These are phyloP conservation scores for Wickerhamomyces sp. DNA, from an alignment of 1,139 yeast genomes.

Conservation along the genomic window DNA sequence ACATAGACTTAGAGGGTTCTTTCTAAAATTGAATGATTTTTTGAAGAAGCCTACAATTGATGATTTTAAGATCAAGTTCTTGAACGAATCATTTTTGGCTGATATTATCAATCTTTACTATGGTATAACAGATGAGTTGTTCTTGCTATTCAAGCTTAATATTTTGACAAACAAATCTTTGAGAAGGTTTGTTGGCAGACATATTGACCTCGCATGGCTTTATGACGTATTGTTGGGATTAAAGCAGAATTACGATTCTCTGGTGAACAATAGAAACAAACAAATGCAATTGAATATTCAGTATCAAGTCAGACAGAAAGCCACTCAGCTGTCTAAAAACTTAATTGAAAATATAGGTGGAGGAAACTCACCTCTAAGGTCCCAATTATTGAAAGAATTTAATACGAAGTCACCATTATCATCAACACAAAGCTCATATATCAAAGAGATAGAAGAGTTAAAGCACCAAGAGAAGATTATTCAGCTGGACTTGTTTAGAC, in stretches of 20 bases:
- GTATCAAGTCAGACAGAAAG: conserved; percentile 28
- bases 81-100: conserved; percentile 40
- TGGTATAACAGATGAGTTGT: conserved; percentile 57
- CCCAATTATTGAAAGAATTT: conserved; percentile 28
- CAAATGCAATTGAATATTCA: conserved; percentile 36
- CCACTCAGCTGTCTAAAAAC: conserved; percentile 24
- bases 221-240: conserved; percentile 53
- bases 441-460: conserved; percentile 27
- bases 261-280: conserved; percentile 37
- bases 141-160: conserved; percentile 49
- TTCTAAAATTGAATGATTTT: conserved; percentile 14
- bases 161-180: conserved; percentile 39
- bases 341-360: conserved; percentile 18
- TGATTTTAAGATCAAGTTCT: conserved; percentile 28
- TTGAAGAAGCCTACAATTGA: conserved; percentile 11
- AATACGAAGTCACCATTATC: conserved; percentile 20
- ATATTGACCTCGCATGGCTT: conserved; percentile 64
- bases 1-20: conserved; percentile 38
- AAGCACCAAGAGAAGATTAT: conserved; percentile 30
- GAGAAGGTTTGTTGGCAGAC: conserved; percentile 38
- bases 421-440: conserved; percentile 12
- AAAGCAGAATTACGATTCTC: conserved; percentile 40
- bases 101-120: conserved; percentile 55
- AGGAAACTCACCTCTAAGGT: conserved; percentile 25
- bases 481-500: conserved; percentile 33